phyloP scores from a whole-genome alignment of 306 rosid genomes.

The Cucurbita pepo region DNA sequence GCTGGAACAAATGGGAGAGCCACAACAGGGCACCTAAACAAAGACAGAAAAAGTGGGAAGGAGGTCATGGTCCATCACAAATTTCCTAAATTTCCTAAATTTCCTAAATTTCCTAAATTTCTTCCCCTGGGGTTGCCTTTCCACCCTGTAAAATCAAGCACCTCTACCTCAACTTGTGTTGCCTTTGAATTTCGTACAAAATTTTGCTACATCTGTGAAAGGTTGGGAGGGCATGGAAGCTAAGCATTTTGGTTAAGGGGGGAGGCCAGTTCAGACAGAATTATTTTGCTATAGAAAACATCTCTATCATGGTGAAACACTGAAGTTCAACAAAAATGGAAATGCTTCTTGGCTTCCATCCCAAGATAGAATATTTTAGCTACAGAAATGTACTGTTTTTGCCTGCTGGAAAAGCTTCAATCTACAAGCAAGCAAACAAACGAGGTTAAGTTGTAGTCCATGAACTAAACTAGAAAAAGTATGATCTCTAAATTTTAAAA shows the following conservation, averaged over 20 bases:
- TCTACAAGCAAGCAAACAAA: neutral
- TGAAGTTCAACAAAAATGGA: neutral
- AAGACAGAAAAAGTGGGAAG: slow-evolving; percentile 18
- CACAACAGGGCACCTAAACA: slow-evolving; percentile 1
- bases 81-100: neutral
- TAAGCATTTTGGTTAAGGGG: neutral
- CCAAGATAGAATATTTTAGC: neutral
- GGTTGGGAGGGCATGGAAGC: neutral
- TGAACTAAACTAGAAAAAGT: no score
- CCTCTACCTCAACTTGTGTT: neutral
- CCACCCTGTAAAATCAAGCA: neutral
- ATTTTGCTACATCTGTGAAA: neutral
- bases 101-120: neutral
- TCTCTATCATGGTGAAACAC: neutral
- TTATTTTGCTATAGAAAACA: neutral
- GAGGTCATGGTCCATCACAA: slow-evolving; percentile 37
- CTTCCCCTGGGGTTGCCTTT: neutral
- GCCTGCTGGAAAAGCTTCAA: neutral
- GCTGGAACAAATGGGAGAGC: slow-evolving; percentile 15
- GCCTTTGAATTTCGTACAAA: neutral
- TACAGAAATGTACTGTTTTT: neutral
- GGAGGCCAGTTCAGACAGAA: neutral
- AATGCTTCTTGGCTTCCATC: neutral
- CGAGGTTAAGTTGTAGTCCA: no score
- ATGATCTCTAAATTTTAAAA: neutral